Percentiles rank a stretch among this genome's conserved stretches.
Conservation (phyloP, 306 rosid genomes). For the Prinsepia uniflora region DNA sequence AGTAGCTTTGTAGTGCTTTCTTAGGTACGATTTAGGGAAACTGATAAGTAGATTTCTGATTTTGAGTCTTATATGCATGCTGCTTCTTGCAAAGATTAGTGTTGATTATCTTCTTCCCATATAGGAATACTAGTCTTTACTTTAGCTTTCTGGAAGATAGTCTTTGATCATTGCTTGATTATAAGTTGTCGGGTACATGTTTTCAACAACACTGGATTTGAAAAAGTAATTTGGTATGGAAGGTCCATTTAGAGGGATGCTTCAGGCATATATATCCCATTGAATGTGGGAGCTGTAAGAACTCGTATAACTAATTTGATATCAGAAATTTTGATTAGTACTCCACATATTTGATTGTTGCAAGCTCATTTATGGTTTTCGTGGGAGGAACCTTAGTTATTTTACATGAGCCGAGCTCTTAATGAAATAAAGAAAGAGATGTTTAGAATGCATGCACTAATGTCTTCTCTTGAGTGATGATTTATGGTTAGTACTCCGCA, state of each 20-base stretch:
- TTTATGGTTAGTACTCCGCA: not conserved
- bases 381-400: not conserved
- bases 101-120: not conserved
- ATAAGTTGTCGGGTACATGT: not conserved
- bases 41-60: not conserved
- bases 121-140: not conserved
- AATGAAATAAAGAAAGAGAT: no score
- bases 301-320: not conserved
- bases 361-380: not conserved
- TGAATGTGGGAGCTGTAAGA: constrained; percentile 6
- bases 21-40: not conserved
- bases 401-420: not conserved
- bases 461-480: no score
- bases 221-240: not conserved
- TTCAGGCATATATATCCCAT: not conserved
- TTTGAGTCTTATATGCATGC: not conserved
- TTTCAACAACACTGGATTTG: not conserved
- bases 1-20: not conserved
- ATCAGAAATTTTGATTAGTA: not conserved
- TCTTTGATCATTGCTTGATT: not conserved
- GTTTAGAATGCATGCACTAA: no score
- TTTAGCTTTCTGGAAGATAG: not conserved
- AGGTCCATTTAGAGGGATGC: not conserved
- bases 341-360: not conserved
- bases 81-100: not conserved